phyloP scores from a whole-genome alignment of 2,329 filamentous ascomycete genomes.

The Epichloe uncinata region DNA sequence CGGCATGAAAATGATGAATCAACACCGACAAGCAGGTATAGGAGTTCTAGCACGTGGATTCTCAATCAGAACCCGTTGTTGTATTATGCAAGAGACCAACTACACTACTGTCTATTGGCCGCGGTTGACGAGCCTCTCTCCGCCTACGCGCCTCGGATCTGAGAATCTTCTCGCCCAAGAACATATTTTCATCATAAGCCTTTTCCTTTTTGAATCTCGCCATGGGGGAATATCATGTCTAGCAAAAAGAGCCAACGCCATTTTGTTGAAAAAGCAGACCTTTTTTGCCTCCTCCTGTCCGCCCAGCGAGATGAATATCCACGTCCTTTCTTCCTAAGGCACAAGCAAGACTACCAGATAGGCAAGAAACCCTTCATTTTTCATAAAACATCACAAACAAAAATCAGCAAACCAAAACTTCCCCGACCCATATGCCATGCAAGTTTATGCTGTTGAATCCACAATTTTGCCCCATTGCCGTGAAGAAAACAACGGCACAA shows the following conservation, averaged over 20 bases:
- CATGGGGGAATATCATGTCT: conserved; percentile 20
- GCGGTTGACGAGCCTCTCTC: conserved; percentile 30
- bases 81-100: conserved; percentile 7
- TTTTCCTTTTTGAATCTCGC: conserved; percentile 15
- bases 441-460: conserved; percentile 32
- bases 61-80: not conserved
- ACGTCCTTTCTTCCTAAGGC: conserved; percentile 6
- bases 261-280: conserved; percentile 28
- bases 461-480: conserved; percentile 24
- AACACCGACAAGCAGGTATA: too few species aligned
- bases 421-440: conserved; percentile 24
- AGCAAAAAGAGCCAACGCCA: conserved; percentile 24
- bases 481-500: conserved; percentile 17
- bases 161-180: not conserved
- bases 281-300: conserved; percentile 20
- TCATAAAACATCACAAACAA: conserved; percentile 3
- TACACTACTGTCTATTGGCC: conserved; percentile 18
- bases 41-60: not conserved
- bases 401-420: conserved; percentile 13
- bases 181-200: conserved; percentile 1
- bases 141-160: conserved; percentile 5
- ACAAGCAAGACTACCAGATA: conserved; percentile 5
- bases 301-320: conserved; percentile 13
- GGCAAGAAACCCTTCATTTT: conserved; percentile 7
- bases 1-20: too few species aligned